These are phyloP conservation scores for Berkeleyomyces rouxiae DNA, from an alignment of 2,329 filamentous ascomycete genomes.

Conservation along the genomic window DNA sequence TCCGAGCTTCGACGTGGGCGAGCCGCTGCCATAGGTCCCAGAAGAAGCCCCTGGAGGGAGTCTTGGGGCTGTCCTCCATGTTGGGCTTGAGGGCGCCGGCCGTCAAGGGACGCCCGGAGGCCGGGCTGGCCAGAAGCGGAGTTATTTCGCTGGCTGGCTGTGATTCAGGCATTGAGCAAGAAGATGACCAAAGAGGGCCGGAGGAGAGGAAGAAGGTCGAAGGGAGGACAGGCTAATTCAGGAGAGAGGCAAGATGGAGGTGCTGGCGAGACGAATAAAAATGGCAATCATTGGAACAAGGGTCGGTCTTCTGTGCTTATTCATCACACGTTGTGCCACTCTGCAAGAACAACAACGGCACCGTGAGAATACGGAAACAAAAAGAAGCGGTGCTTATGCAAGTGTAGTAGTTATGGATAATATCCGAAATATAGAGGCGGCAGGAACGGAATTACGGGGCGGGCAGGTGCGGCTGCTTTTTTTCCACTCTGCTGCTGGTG, in stretches of 20 bases:
- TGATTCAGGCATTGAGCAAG: background rate
- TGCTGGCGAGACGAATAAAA: no score
- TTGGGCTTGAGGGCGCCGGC: background rate
- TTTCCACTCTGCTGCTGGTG: background rate
- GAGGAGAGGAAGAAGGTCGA: no score
- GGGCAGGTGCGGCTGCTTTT: background rate
- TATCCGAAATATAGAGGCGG: no score
- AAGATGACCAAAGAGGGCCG: background rate
- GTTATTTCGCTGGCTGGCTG: background rate
- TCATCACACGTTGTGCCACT: no score
- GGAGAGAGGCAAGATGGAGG: no score
- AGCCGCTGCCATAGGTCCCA: background rate
- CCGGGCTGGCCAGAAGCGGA: background rate
- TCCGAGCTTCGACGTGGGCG: constrained; percentile 25
- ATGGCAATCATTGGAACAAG: no score
- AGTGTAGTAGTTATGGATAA: no score
- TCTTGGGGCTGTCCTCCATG: background rate
- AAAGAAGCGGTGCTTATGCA: no score
- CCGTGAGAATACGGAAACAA: no score
- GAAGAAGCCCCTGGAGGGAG: background rate
- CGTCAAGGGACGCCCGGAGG: background rate
- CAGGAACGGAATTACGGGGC: background rate
- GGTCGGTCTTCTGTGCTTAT: no score
- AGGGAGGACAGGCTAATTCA: no score
- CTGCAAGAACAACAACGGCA: no score